Conservation (phyloP, 2,329 filamentous ascomycete genomes). For the Colletotrichum spinosum region DNA sequence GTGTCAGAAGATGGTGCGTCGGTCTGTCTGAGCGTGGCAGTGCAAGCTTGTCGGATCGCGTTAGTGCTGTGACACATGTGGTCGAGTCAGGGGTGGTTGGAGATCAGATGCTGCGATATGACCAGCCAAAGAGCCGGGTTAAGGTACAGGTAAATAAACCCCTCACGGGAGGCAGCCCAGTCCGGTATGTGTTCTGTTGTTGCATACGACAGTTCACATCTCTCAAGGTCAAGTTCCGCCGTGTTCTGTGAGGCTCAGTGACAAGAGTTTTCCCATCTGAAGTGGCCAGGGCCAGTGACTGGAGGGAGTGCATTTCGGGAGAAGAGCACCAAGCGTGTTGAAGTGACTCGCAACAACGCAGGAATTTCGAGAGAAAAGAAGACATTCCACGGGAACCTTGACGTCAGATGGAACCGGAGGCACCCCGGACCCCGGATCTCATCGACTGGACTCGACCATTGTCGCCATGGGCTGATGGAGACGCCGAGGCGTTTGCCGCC, state of each 20-base stretch:
- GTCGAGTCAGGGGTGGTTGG: conserved; percentile 14
- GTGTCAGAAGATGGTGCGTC: conserved; percentile 10
- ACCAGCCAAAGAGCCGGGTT: neutral
- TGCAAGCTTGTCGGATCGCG: conserved; percentile 32
- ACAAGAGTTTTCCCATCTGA: conserved; percentile 3
- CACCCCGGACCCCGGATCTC: conserved; percentile 29
- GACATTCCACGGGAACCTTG: neutral
- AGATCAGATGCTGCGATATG: too few species aligned
- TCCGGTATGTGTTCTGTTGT: too few species aligned
- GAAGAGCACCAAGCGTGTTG: neutral
- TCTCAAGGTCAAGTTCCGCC: neutral
- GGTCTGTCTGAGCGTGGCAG: conserved; percentile 23
- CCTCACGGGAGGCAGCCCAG: conserved; percentile 32
- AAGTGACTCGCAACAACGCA: too few species aligned
- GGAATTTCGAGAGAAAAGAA: neutral
- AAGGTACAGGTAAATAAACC: conserved; percentile 26
- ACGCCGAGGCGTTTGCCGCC: conserved; percentile 1
- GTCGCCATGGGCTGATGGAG: conserved; percentile 30
- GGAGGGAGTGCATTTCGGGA: conserved; percentile 14
- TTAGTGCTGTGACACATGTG: conserved; percentile 16
- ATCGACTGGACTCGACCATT: conserved; percentile 35
- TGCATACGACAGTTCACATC: conserved; percentile 1
- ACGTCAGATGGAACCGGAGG: conserved; percentile 33
- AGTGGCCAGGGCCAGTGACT: neutral
- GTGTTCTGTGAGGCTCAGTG: conserved; percentile 2